Conservation (phyloP, 306 rosid genomes). For the Pyrus betulifolia region DNA sequence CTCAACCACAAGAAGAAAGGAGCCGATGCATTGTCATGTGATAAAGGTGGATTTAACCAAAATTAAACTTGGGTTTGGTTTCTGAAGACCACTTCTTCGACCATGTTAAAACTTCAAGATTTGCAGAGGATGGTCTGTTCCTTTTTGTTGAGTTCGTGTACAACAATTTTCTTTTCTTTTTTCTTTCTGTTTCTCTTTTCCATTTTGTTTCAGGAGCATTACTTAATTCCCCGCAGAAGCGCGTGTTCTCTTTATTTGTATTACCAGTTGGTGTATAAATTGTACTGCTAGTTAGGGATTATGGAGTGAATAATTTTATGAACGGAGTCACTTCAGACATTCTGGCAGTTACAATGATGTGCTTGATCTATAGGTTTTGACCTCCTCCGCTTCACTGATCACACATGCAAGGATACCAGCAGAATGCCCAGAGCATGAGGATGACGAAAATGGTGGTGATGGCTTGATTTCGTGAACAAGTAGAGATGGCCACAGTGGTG, state of each 20-base stretch:
- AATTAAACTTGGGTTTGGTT: background rate
- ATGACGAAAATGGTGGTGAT: too few species aligned
- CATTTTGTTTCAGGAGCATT: constrained; percentile 11
- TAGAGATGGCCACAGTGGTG: too few species aligned
- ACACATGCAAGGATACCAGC: too few species aligned
- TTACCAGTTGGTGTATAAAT: constrained; percentile 28
- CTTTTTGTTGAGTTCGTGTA: constrained; percentile 33
- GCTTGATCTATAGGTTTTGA: background rate
- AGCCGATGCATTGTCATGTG: constrained; percentile 87
- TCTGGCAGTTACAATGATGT: background rate
- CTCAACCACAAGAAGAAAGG: constrained; percentile 87
- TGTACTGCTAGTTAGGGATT: constrained; percentile 5
- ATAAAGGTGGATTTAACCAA: constrained; percentile 19
- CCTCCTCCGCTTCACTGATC: too few species aligned
- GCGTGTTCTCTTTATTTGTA: background rate
- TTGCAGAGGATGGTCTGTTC: constrained; percentile 1
- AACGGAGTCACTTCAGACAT: background rate
- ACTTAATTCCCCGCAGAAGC: background rate
- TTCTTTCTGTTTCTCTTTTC: background rate
- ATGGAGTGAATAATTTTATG: background rate
- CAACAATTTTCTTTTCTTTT: constrained; percentile 6
- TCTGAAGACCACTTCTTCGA: constrained; percentile 16
- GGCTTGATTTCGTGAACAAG: too few species aligned
- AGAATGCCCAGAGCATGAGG: too few species aligned
- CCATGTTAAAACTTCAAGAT: constrained; percentile 5